Conservation (phyloP, 1,139 yeast genomes). For the Trichomonascaceae sp. region DNA sequence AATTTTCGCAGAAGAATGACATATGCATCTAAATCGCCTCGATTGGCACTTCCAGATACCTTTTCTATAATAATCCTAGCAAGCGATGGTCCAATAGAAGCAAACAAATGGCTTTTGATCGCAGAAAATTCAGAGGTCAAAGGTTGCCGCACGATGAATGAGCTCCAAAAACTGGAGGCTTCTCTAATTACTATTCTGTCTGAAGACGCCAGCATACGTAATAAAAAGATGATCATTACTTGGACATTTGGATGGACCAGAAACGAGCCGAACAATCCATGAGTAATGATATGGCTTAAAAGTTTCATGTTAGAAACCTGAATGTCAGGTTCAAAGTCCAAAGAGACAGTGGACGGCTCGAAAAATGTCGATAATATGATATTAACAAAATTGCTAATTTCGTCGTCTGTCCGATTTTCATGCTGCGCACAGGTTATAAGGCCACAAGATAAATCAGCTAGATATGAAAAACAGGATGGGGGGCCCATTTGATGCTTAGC, state of each 20-base stretch:
- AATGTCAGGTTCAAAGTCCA: constrained; percentile 21
- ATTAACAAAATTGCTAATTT: constrained; percentile 12
- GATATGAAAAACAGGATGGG: constrained; percentile 18
- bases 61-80: constrained; percentile 23
- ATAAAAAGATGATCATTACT: constrained; percentile 22
- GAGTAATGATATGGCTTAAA: constrained; percentile 21
- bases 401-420: neutral
- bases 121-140: neutral
- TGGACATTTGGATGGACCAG: constrained; percentile 16
- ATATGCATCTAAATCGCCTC: constrained; percentile 58
- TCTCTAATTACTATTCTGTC: constrained; percentile 65
- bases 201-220: constrained; percentile 44
- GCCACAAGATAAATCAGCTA: constrained; percentile 29
- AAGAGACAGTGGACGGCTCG: constrained; percentile 6
- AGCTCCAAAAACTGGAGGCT: constrained; percentile 60
- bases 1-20: constrained; percentile 50
- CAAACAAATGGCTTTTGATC: constrained; percentile 10
- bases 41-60: constrained; percentile 40
- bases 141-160: constrained; percentile 38
- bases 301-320: constrained; percentile 24
- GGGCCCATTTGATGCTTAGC: constrained; percentile 34
- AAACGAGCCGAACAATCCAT: constrained; percentile 14
- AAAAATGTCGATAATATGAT: constrained; percentile 20
- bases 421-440: constrained; percentile 21
- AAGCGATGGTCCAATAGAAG: constrained; percentile 23